Conservation (phyloP, 1,284 basidiomycete genomes). For the Microbotryum scabiosae region DNA sequence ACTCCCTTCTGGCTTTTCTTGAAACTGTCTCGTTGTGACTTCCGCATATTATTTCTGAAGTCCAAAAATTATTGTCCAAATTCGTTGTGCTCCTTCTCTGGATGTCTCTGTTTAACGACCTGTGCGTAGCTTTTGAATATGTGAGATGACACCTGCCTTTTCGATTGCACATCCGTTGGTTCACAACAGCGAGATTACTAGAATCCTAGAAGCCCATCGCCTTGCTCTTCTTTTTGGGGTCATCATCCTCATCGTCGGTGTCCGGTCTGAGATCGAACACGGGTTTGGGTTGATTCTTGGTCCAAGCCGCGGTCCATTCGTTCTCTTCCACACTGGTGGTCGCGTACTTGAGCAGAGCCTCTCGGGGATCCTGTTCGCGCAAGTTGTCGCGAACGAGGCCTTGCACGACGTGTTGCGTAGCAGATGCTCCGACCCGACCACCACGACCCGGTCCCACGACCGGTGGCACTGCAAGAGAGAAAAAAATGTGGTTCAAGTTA, state of each 20-base stretch:
- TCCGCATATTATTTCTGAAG: too few relatives aligned
- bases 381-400: conserved; percentile 80
- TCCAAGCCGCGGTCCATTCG: conserved; percentile 28
- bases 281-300: conserved; percentile 25
- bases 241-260: conserved; percentile 15
- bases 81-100: too few relatives aligned
- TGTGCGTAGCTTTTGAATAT: too few relatives aligned
- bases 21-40: too few relatives aligned
- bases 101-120: too few relatives aligned
- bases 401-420: conserved; percentile 89
- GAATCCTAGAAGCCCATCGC: too few relatives aligned
- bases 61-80: too few relatives aligned
- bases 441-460: conserved; percentile 83
- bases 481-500: background rate
- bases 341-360: conserved; percentile 91
- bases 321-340: conserved; percentile 40
- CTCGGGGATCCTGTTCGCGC: conserved; percentile 85
- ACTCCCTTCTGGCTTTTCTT: too few relatives aligned
- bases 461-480: conserved; percentile 55
- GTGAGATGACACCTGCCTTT: too few relatives aligned
- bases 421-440: conserved; percentile 87
- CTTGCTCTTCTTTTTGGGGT: background rate
- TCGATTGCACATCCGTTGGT: too few relatives aligned
- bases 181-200: too few relatives aligned
- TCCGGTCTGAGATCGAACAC: conserved; percentile 21